Conservation (phyloP, 1,284 basidiomycete species). For the Erythrobasidium hasegawianum region DNA sequence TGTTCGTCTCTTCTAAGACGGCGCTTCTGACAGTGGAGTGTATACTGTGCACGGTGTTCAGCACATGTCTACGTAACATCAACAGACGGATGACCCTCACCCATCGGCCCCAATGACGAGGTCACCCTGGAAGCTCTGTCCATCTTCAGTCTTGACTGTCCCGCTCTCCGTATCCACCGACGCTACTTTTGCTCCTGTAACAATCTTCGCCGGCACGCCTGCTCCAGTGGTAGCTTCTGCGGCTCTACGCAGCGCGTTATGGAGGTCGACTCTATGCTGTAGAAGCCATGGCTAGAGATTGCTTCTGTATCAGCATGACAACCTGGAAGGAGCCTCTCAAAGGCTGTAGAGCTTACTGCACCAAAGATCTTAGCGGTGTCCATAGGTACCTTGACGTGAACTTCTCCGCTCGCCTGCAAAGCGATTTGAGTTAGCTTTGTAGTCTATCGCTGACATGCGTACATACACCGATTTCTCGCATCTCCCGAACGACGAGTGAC, state of each 20-base stretch:
- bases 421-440: too few relatives aligned
- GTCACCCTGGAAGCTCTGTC: conserved; percentile 40
- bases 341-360: too few relatives aligned
- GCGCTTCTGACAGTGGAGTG: conserved; percentile 37
- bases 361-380: conserved; percentile 6
- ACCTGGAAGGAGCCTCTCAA: too few relatives aligned
- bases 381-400: neutral
- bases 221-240: neutral
- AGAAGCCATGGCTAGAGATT: conserved; percentile 4
- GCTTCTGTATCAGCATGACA: too few relatives aligned
- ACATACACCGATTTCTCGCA: neutral
- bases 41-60: conserved; percentile 33
- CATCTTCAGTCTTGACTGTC: conserved; percentile 40
- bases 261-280: conserved; percentile 7
- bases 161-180: conserved; percentile 30
- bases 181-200: neutral
- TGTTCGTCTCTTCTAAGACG: conserved; percentile 38
- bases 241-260: neutral
- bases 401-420: too few relatives aligned
- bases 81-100: neutral
- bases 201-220: neutral
- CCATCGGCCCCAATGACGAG: conserved; percentile 45
- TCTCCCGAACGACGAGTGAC: neutral
- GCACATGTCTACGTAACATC: neutral
- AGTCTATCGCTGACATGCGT: too few relatives aligned